phyloP scores from a whole-genome alignment of 441 rosid species.

The Viola pubescens region DNA sequence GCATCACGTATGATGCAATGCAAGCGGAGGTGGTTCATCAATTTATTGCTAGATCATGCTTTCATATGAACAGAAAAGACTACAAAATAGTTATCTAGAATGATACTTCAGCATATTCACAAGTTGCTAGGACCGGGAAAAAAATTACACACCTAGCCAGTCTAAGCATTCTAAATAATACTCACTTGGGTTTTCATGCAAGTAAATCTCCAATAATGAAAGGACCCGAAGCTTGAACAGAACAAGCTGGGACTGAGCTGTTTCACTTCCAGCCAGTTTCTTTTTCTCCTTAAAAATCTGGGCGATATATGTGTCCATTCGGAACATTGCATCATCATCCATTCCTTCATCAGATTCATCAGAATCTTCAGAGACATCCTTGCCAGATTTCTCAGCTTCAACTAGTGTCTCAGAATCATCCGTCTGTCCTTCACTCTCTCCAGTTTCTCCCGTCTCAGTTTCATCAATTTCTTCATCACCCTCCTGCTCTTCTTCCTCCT shows the following conservation, averaged over 20 bases:
- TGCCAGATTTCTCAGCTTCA: constrained; percentile 38
- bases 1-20: not conserved
- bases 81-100: no score
- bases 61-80: no score
- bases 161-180: not conserved
- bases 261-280: constrained; percentile 80
- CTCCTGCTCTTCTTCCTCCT: constrained; percentile 57
- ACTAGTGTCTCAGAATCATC: constrained; percentile 67
- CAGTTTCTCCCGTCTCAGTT: constrained; percentile 60
- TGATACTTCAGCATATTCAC: no score
- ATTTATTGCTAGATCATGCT: no score
- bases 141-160: no score
- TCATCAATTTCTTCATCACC: constrained; percentile 58
- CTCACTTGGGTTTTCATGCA: constrained; percentile 85
- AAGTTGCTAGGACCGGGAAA: no score
- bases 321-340: constrained; percentile 98
- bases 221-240: constrained; percentile 87
- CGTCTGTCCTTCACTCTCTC: constrained; percentile 66
- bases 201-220: constrained; percentile 83
- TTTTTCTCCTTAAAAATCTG: constrained; percentile 82
- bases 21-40: no score
- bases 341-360: constrained; percentile 83
- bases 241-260: constrained; percentile 90
- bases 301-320: constrained; percentile 87
- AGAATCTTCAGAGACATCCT: constrained; percentile 41